Base-by-base conservation (phyloP, 1,139 yeast species). In the Zygosaccharomyces sapae region DNA sequence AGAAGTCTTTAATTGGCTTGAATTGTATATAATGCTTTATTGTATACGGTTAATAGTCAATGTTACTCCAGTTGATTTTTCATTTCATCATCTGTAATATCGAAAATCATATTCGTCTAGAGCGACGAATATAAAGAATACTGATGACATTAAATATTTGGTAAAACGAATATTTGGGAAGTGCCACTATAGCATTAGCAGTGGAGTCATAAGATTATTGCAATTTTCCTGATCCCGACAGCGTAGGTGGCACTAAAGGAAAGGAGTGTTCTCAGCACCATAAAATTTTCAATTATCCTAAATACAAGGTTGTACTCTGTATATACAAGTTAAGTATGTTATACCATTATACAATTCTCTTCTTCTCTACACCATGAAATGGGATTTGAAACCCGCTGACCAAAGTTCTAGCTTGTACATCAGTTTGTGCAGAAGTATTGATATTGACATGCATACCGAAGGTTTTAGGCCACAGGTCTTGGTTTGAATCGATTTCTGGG, bases 401-500 rank as follows among this genome's bases (percentile, higher is more conserved):
- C 59, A 92, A 74, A 24, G 86, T 80, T 67, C 95, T 80, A n/a
- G 97, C 97, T 61, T 88, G 95, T 36, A 82, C 81, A 64, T 90
- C 97, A 27, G 89, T 83, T 69, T 88, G 89, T 7, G 97, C 97
- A 41, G 87, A 72, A 25, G 98, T 92, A 65, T 86, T 87, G 58
- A 92, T 73, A 38, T 90, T 86, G 49, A 92, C 76, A 63, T 89
- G 86, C 73, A 92, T 77, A 51, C 97, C 97, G 66, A 82, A 87
- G 45, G 90, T 80, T 58, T 76, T 79, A 39, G 96, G 94, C 85
- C 92, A 92, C 58, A 86, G 73, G 66, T 90, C 98, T 66, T 85
- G 90, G 70, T 85, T 89, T 50, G 83, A 80, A 65, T 90, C 96
- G 53, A 94, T 81, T 69, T 94, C 98, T 2, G 99, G 98, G 76